phyloP scores from a whole-genome alignment of 345 rosid genomes.

The Hibiscus tridactylites region DNA sequence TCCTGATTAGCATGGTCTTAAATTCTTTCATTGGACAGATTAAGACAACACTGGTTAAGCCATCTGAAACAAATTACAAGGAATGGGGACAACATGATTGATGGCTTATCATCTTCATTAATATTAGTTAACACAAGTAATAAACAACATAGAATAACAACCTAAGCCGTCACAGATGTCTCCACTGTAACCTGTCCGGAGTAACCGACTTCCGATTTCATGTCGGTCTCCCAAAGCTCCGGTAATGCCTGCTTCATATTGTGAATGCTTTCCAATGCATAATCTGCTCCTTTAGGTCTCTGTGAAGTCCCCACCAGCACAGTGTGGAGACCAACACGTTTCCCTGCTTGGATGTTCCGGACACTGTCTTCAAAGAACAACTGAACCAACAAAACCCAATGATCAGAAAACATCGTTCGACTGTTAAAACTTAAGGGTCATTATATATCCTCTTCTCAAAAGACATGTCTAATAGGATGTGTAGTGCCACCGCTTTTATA shows the following conservation, averaged over 20 bases:
- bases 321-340: constrained; percentile 54
- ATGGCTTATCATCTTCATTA: not conserved
- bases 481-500: no score
- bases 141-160: not conserved
- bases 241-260: constrained; percentile 61
- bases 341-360: constrained; percentile 64
- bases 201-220: constrained; percentile 43
- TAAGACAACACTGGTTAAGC: constrained; percentile 12
- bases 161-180: constrained; percentile 76
- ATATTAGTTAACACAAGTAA: not conserved
- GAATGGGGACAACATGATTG: constrained; percentile 5
- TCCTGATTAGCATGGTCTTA: not conserved
- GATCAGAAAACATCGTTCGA: not conserved
- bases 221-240: constrained; percentile 55
- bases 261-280: constrained; percentile 66
- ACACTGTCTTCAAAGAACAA: constrained; percentile 69
- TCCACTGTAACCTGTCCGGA: constrained; percentile 48
- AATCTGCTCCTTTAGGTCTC: constrained; percentile 60
- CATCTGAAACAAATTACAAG: not conserved
- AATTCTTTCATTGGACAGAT: constrained; percentile 1
- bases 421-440: not conserved
- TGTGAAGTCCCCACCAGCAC: constrained; percentile 63
- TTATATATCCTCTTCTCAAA: no score
- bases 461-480: no score
- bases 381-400: constrained; percentile 23